These are phyloP conservation scores for Pavlovales sp. DNA, from an alignment of 208 protist genomes.

Conservation along the genomic window DNA sequence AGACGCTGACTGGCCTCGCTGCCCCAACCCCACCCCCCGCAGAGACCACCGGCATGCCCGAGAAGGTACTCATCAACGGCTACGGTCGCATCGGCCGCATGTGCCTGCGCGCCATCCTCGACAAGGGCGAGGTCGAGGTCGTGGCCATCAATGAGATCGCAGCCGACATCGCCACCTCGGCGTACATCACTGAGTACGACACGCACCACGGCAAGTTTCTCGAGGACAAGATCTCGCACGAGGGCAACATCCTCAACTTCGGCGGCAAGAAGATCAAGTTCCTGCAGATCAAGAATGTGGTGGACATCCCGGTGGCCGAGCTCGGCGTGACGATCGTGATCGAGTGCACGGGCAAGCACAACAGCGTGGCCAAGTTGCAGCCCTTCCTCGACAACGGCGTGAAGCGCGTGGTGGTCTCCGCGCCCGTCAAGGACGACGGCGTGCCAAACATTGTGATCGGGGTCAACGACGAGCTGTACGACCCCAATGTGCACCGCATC, in stretches of 20 bases:
- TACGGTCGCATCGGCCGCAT: conserved; percentile 13
- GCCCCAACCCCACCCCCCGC: too few species aligned
- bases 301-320: neutral
- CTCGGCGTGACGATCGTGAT: conserved; percentile 4
- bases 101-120: neutral
- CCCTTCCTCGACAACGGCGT: conserved; percentile 19
- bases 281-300: neutral
- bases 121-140: neutral
- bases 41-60: too few species aligned
- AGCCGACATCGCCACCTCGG: neutral
- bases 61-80: neutral
- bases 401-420: conserved; percentile 24
- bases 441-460: conserved; percentile 21
- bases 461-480: neutral
- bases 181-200: conserved; percentile 1
- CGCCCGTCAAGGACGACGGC: neutral
- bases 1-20: too few species aligned
- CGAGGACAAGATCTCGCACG: neutral
- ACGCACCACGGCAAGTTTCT: neutral
- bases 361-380: neutral
- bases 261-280: neutral
- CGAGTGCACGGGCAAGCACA: neutral
- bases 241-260: neutral
- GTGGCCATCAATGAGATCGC: conserved; percentile 21
- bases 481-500: neutral